Evolutionary conservation across 2,329 filamentous ascomycete species (phyloP).

Genomic region (Colletotrichum gigasporum): DNA sequence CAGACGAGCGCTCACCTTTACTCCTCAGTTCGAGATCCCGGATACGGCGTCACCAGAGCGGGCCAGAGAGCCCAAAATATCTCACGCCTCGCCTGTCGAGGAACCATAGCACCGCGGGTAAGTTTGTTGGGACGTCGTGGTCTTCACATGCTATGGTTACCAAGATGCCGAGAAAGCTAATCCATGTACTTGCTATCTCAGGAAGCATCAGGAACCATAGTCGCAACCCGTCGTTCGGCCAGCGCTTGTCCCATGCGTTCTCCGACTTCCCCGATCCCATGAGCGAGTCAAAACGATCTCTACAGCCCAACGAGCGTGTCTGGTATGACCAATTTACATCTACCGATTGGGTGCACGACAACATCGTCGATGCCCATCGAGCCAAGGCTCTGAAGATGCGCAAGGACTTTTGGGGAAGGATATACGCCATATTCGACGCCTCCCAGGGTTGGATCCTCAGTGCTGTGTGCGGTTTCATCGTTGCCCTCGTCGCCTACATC

Average conservation of each 20-base stretch:
- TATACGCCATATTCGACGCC: slow-evolving; percentile 82
- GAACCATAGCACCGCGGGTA: slow-evolving; percentile 57
- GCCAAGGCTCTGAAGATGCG: slow-evolving; percentile 83
- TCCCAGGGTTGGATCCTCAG: slow-evolving; percentile 95
- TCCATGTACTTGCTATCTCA: slow-evolving; percentile 30
- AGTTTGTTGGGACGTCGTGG: slow-evolving; percentile 29
- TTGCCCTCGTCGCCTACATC: slow-evolving; percentile 86
- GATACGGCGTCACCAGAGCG: slow-evolving; percentile 45
- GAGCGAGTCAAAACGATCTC: slow-evolving; percentile 71
- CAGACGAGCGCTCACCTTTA: slow-evolving; percentile 57
- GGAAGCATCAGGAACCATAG: slow-evolving; percentile 59
- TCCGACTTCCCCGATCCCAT: slow-evolving; percentile 66
- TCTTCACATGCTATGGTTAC: neutral
- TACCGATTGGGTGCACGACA: slow-evolving; percentile 98
- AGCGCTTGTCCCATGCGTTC: slow-evolving; percentile 70
- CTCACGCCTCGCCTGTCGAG: slow-evolving; percentile 39
- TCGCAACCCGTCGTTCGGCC: slow-evolving; percentile 67
- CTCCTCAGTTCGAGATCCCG: slow-evolving; percentile 51
- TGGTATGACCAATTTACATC: slow-evolving; percentile 99
- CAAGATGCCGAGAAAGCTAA: slow-evolving; percentile 12
- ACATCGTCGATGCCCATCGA: slow-evolving; percentile 91
- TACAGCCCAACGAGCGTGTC: slow-evolving; percentile 83
- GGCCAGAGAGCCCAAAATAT: slow-evolving; percentile 34
- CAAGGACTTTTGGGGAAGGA: slow-evolving; percentile 84
- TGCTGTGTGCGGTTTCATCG: slow-evolving; percentile 86